Evolutionary conservation across 345 rosid species (phyloP).

Genomic region (Salix exigua): DNA sequence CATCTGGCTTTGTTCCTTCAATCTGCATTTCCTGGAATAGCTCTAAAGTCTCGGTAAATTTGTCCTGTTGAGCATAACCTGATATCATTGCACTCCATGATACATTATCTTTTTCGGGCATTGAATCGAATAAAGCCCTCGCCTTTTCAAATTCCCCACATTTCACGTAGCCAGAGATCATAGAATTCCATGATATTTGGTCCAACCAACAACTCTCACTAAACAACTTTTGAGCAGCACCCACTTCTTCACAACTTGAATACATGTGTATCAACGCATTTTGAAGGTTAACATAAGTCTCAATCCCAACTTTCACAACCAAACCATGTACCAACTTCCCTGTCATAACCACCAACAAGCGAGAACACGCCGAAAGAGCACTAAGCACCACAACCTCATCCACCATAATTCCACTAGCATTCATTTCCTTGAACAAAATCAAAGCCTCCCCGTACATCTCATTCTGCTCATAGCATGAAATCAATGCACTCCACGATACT

Average conservation of each 20-base stretch:
- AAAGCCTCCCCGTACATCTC: slow-evolving; percentile 42
- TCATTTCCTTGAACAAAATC: slow-evolving; percentile 37
- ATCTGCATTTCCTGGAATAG: slow-evolving; percentile 51
- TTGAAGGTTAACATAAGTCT: slow-evolving; percentile 49
- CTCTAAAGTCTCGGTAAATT: slow-evolving; percentile 37
- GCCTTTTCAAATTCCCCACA: slow-evolving; percentile 44
- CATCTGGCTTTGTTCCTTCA: slow-evolving; percentile 41
- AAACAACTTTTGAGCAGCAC: slow-evolving; percentile 42
- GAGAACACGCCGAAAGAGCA: slow-evolving; percentile 46
- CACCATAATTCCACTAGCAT: slow-evolving; percentile 25
- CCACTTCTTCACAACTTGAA: slow-evolving; percentile 38
- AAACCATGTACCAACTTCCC: slow-evolving; percentile 42
- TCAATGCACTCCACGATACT: slow-evolving; percentile 59
- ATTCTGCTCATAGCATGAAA: slow-evolving; percentile 53
- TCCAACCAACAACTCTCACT: slow-evolving; percentile 30
- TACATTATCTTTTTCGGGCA: slow-evolving; percentile 47
- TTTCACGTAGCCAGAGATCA: slow-evolving; percentile 54
- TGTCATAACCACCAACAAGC: slow-evolving; percentile 7
- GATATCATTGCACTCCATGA: slow-evolving; percentile 60
- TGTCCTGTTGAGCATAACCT: slow-evolving; percentile 44
- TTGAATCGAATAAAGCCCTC: slow-evolving; percentile 39
- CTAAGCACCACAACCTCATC: slow-evolving; percentile 51
- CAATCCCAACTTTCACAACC: slow-evolving; percentile 39
- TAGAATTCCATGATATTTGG: slow-evolving; percentile 57
- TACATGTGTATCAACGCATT: slow-evolving; percentile 60